Conservation (phyloP, 495 filamentous ascomycete species). For the Aspergillus bridgeri region DNA sequence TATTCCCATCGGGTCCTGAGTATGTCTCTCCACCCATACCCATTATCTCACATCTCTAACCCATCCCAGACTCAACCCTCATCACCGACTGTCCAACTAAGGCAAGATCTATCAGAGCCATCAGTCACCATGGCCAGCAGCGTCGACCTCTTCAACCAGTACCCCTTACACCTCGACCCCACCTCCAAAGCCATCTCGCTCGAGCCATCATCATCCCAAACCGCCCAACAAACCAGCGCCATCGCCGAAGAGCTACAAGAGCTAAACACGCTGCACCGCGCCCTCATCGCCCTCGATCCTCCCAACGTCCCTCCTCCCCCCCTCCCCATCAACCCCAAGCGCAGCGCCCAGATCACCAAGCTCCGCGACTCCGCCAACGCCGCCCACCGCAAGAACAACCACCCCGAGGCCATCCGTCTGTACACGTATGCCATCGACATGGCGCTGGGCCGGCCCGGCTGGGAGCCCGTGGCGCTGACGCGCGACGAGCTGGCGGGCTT, state of each 20-base stretch:
- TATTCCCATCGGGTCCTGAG: neutral
- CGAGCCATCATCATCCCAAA: slow-evolving; percentile 26
- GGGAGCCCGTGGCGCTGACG: slow-evolving; percentile 81
- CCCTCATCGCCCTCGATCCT: slow-evolving; percentile 55
- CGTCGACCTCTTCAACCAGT: slow-evolving; percentile 74
- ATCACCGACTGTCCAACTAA: slow-evolving; percentile 7
- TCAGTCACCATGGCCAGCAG: slow-evolving; percentile 30
- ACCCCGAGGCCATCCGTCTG: slow-evolving; percentile 71
- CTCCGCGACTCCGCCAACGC: slow-evolving; percentile 84
- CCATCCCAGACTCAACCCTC: neutral
- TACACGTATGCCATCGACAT: slow-evolving; percentile 85
- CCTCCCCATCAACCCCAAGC: slow-evolving; percentile 79
- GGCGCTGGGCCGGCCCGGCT: slow-evolving; percentile 74
- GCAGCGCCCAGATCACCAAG: slow-evolving; percentile 78
- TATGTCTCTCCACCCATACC: neutral
- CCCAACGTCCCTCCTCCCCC: slow-evolving; percentile 69
- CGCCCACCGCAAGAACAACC: slow-evolving; percentile 70
- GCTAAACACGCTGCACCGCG: slow-evolving; percentile 71
- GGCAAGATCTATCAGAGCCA: neutral
- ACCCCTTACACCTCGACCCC: slow-evolving; percentile 78
- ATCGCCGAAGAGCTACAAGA: slow-evolving; percentile 62
- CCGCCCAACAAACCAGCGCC: slow-evolving; percentile 31
- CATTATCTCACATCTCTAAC: neutral
- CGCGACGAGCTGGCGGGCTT: slow-evolving; percentile 77
- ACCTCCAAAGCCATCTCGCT: slow-evolving; percentile 73